phyloP scores from a whole-genome alignment of 176 grass and related monocot species.

The Oryza punctata region DNA sequence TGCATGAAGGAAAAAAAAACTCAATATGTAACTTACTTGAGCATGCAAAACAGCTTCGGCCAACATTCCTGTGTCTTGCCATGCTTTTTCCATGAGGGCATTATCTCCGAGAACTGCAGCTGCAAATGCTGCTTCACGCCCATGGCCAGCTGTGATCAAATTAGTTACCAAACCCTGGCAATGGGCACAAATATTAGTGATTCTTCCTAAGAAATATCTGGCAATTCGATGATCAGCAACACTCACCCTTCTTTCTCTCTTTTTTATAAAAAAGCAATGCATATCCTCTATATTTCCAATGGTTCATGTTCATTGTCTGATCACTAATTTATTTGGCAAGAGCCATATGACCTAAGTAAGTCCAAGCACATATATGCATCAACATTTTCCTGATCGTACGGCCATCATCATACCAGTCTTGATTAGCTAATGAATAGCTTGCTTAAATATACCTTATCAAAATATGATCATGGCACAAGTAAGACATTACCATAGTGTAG shows the following conservation, averaged over 20 bases:
- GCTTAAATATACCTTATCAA: not conserved
- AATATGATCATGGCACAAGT: not conserved
- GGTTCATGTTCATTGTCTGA: not conserved
- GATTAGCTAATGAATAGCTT: not conserved
- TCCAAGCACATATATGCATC: not conserved
- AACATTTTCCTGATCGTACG: not conserved
- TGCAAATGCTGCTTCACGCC: constrained; percentile 94
- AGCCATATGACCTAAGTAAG: not conserved
- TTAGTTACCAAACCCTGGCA: constrained; percentile 79
- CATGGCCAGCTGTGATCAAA: constrained; percentile 91
- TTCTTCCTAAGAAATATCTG: constrained; percentile 16
- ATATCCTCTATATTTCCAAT: not conserved
- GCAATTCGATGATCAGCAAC: constrained; percentile 1
- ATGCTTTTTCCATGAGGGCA: constrained; percentile 95
- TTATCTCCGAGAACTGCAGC: constrained; percentile 95
- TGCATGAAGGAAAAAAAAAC: constrained; percentile 16
- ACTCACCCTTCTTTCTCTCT: not conserved
- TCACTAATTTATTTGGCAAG: not conserved
- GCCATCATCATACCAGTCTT: not conserved
- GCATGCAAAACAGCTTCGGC: constrained; percentile 93
- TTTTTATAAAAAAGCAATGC: not conserved
- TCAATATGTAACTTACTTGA: constrained; percentile 70
- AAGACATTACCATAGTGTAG: not conserved
- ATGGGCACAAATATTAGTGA: constrained; percentile 28
- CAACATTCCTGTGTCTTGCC: constrained; percentile 97